These are phyloP conservation scores for Talaromyces marneffei DNA, from an alignment of 2,329 filamentous ascomycete genomes.

Conservation along the genomic window DNA sequence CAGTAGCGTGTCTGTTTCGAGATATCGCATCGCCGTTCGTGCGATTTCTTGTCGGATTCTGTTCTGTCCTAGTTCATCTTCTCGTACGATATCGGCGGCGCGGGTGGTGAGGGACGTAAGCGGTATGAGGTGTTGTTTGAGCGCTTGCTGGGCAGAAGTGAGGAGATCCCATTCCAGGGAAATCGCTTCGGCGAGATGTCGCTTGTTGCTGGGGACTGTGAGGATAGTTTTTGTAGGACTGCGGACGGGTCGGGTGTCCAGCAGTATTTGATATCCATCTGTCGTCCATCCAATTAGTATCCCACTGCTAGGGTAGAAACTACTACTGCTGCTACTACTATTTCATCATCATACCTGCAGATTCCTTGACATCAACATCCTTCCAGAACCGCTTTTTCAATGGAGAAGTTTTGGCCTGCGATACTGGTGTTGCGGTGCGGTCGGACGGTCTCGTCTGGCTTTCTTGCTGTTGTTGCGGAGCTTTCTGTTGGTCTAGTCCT, in stretches of 20 bases:
- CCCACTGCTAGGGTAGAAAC: too few relatives aligned
- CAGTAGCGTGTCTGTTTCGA: constrained; percentile 85
- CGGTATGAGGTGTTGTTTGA: constrained; percentile 81
- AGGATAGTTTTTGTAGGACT: constrained; percentile 69
- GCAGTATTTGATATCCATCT: constrained; percentile 58
- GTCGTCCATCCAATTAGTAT: constrained; percentile 3
- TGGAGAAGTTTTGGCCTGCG: constrained; percentile 31
- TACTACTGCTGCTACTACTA: too few relatives aligned
- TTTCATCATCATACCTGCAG: constrained; percentile 51
- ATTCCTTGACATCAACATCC: constrained; percentile 65
- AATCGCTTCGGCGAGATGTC: constrained; percentile 74
- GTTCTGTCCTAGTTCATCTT: constrained; percentile 52
- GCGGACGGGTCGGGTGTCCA: constrained; percentile 74
- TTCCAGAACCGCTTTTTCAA: constrained; percentile 81
- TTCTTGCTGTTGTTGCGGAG: constrained; percentile 39
- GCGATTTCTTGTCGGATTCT: constrained; percentile 60
- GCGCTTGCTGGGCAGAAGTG: constrained; percentile 72
- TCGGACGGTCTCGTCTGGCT: constrained; percentile 30
- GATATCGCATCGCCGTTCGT: constrained; percentile 69
- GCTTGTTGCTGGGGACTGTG: constrained; percentile 67
- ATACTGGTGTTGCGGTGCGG: constrained; percentile 30
- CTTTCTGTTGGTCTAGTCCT: constrained; percentile 46
- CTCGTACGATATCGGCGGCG: constrained; percentile 70
- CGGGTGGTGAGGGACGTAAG: constrained; percentile 79
- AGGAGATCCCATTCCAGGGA: constrained; percentile 92